Conservation (phyloP, 805 yeast genomes). For the Suhomyces sp. region DNA sequence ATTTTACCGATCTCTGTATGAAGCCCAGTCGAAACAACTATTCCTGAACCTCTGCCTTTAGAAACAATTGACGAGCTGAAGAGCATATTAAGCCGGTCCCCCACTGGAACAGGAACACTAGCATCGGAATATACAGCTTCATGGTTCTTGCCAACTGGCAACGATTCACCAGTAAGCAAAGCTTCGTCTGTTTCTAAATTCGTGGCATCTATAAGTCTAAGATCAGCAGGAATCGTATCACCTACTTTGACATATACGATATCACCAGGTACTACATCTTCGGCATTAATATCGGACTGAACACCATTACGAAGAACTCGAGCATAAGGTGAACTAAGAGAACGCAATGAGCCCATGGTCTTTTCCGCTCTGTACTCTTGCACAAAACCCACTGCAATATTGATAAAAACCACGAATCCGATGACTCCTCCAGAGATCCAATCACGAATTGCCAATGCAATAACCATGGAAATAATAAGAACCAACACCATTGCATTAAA, state of each 20-base stretch:
- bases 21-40: conserved; percentile 37
- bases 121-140: conserved; percentile 34
- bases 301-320: conserved; percentile 44
- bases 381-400: conserved; percentile 48
- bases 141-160: conserved; percentile 35
- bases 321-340: conserved; percentile 46
- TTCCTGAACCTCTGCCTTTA: conserved; percentile 41
- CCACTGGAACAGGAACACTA: conserved; percentile 33
- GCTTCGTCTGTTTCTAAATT: conserved; percentile 45
- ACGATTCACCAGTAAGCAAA: conserved; percentile 39
- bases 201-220: conserved; percentile 32
- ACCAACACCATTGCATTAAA: conserved; percentile 41
- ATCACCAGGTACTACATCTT: conserved; percentile 47
- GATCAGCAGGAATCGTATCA: conserved; percentile 44
- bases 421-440: conserved; percentile 47
- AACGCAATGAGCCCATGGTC: conserved; percentile 48
- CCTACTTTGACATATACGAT: conserved; percentile 39
- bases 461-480: conserved; percentile 34
- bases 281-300: conserved; percentile 32
- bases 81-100: conserved; percentile 34
- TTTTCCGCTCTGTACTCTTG: conserved; percentile 51
- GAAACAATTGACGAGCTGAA: conserved; percentile 38
- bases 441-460: conserved; percentile 36
- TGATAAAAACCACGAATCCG: conserved; percentile 42
- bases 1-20: conserved; percentile 42